Evolutionary conservation across 345 rosid genomes (phyloP), one percentile per base, ranked within the genome.

Genomic region (Pistacia atlantica): DNA sequence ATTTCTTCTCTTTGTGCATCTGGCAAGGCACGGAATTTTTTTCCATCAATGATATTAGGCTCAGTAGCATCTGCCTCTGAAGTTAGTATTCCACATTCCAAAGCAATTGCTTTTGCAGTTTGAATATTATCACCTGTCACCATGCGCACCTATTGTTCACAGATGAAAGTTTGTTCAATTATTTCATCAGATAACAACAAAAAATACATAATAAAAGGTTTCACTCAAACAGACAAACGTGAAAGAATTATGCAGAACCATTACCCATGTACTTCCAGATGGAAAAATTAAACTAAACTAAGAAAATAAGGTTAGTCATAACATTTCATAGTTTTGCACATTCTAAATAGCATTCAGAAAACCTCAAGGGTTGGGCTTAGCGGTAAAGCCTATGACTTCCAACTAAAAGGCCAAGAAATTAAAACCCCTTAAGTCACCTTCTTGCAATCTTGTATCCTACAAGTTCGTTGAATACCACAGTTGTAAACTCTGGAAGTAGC

Each of bases 71-170:
- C 94, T 51, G 82, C 86, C 77, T 79, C 84, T 62, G 94, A 83
- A 38, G 74, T 76, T 76, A 96, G 79, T 82, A 96, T 96, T 61
- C 99, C 98, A 72, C 99, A 96, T 68, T 96, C 99, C 78, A 93
- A 64, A 75, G 99, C 99, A 83, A 96, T 92, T 64, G 99, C 95
- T 86, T 83, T 93, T 5, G 99, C 99, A 74, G 99, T 96, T 78
- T 90, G 92, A 77, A 92, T 69, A 85, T 96, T 96, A 87, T 96
- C 99, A 74, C 99, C 99, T 74, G 99, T 96, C 67, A 96, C 91
- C 99, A 96, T 96, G 51, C 99, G 95, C 55, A 96, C 98, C 99
- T 96, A 71, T 65, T 48, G 75, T 71, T 77, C 75, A 49, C 13
- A 25, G 67, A 73, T 16, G 63, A 55, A 65, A 48, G 4, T 62